Evolutionary conservation across 176 grass and related monocot genomes (phyloP).

Genomic region (Metroxylon sagu): DNA sequence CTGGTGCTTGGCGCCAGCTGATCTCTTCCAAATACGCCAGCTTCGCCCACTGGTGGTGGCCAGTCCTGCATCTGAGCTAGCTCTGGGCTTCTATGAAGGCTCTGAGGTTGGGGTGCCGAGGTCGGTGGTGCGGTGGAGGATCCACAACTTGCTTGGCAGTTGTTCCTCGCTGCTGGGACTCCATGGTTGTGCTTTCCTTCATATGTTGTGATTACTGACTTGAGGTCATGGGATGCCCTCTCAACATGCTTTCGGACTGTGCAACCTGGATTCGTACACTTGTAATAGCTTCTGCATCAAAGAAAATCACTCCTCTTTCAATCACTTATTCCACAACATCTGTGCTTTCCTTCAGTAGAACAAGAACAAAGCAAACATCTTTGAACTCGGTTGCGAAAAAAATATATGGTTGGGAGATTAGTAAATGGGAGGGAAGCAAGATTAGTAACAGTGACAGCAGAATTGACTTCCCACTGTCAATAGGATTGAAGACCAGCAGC

Average conservation of each 20-base stretch:
- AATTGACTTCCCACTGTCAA: too few species aligned
- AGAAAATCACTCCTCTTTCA: too few species aligned
- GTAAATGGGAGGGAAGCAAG: too few species aligned
- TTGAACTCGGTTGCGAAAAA: too few species aligned
- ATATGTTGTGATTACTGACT: slow-evolving; percentile 85
- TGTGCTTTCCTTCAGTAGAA: too few species aligned
- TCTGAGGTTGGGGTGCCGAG: background rate
- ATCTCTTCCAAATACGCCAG: slow-evolving; percentile 19
- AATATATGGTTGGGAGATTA: too few species aligned
- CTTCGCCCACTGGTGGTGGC: background rate
- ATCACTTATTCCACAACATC: too few species aligned
- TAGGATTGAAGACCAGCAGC: too few species aligned
- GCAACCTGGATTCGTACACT: too few species aligned
- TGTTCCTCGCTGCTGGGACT: slow-evolving; percentile 82
- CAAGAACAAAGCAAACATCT: too few species aligned
- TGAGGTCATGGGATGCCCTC: slow-evolving; percentile 96
- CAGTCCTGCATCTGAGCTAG: background rate
- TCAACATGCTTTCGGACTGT: slow-evolving; percentile 92
- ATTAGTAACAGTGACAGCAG: too few species aligned
- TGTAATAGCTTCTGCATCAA: background rate
- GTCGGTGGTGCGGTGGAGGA: background rate
- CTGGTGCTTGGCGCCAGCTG: slow-evolving; percentile 29
- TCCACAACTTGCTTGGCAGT: slow-evolving; percentile 27
- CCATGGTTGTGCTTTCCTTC: slow-evolving; percentile 98
- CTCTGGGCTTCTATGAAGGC: slow-evolving; percentile 18